Base-by-base conservation (phyloP, 169 alveolate species). In the Perkinsus olseni region DNA sequence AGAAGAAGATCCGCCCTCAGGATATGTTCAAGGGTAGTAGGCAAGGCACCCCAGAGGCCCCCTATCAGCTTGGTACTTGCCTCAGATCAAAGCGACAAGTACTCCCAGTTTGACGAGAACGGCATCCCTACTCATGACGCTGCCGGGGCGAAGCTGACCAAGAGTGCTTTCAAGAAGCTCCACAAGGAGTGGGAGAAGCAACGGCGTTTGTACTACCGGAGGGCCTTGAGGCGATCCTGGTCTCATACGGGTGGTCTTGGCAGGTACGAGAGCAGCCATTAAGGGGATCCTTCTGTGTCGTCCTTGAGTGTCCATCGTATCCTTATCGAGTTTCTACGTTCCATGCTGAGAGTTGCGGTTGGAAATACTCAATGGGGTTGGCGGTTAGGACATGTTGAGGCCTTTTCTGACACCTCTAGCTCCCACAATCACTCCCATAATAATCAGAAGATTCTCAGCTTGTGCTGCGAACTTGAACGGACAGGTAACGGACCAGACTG, bases 91-190 rank as follows among this genome's bases (percentile, higher is more conserved):
- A 91, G 93, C 45, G 95, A 94, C 39, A 93, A 92, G 62, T 94
- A 92, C 39, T 94, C 95, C 34, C 37, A 82, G 40, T 94, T 93
- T 93, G 95, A 94, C 91, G 95, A 94, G 90, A 93, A 90, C n/a
- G 95, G 95, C 38, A 74, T 94, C 34, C 95, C 95, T 24, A 93
- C 95, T 13, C 93, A 91, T 51, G 74, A 94, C 74, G 94, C 94
- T 0, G 39, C 92, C 45, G 95, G 95, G 36, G 91, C 74, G 45
- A 92, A 91, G 45, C 48, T 93, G 21, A 39, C 90, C 28, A 94
- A 94, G 92, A 40, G 92, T 24, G 74, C 74, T n/a, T 48, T 74
- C 39, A 94, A 94, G 82, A 94, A 92, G 92, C 38, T 94, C 13
- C 74, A 92, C 38, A 94, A 94, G 39, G 92, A 90, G 92, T 94